Conservation (phyloP, 176 grass and related monocot genomes). For the Alopecurus myosuroides region DNA sequence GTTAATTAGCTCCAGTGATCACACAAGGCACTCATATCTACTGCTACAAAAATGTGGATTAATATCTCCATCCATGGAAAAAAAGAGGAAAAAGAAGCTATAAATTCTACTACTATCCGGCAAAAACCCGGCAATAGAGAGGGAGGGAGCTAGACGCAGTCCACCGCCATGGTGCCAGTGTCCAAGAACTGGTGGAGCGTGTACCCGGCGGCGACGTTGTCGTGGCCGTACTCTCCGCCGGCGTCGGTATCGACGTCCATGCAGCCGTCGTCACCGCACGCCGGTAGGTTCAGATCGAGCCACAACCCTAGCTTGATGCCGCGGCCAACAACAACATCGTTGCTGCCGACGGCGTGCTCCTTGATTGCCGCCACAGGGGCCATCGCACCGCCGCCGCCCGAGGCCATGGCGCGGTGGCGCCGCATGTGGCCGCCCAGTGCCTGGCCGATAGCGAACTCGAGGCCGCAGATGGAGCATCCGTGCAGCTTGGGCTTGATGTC, state of each 20-base stretch:
- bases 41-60: slow-evolving; percentile 33
- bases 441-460: slow-evolving; percentile 69
- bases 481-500: slow-evolving; percentile 52
- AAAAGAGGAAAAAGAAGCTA: neutral
- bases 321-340: neutral
- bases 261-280: neutral
- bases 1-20: neutral
- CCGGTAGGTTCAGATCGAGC: slow-evolving; percentile 52
- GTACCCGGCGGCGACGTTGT: neutral
- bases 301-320: slow-evolving; percentile 16
- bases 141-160: slow-evolving; percentile 31
- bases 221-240: slow-evolving; percentile 14
- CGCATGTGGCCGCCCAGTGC: slow-evolving; percentile 73
- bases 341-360: neutral
- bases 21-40: neutral
- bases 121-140: slow-evolving; percentile 7
- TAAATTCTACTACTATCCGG: neutral
- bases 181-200: slow-evolving; percentile 53
- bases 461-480: slow-evolving; percentile 60
- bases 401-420: slow-evolving; percentile 41
- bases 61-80: neutral
- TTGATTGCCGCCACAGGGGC: slow-evolving; percentile 2
- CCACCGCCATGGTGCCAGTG: slow-evolving; percentile 25
- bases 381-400: neutral
- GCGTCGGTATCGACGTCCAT: neutral